Conservation (phyloP, 768 basidiomycete species). For the Rhodotorula sphaerocarpa region DNA sequence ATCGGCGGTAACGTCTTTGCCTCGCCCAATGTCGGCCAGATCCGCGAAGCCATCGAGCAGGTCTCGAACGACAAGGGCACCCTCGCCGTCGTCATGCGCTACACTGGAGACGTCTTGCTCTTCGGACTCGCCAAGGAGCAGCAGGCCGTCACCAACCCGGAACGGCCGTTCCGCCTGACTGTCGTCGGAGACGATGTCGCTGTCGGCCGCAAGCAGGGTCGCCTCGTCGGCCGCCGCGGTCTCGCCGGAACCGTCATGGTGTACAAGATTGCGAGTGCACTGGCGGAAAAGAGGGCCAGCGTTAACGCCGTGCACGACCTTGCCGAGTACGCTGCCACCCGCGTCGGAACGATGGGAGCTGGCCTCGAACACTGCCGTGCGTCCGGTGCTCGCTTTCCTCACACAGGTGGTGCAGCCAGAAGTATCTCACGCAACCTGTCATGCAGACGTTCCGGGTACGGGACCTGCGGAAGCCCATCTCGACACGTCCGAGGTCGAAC, state of each 20-base stretch:
- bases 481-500: conserved; percentile 42
- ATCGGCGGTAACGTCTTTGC: conserved; percentile 86
- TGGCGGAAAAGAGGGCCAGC: conserved; percentile 41
- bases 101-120: conserved; percentile 43
- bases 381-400: too few species aligned
- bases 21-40: conserved; percentile 76
- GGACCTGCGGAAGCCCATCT: conserved; percentile 42
- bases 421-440: too few species aligned
- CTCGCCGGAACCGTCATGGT: conserved; percentile 46
- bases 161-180: conserved; percentile 39
- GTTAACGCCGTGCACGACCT: conserved; percentile 42
- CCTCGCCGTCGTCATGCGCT: conserved; percentile 19
- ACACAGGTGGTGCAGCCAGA: too few species aligned
- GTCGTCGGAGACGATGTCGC: conserved; percentile 47
- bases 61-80: conserved; percentile 1
- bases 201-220: conserved; percentile 43
- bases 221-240: conserved; percentile 45
- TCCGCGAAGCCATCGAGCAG: conserved; percentile 63
- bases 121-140: conserved; percentile 44
- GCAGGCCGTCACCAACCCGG: conserved; percentile 15
- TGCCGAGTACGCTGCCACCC: conserved; percentile 39
- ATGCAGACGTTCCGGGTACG: conserved; percentile 44
- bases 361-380: conserved; percentile 45
- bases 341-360: conserved; percentile 44
- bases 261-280: conserved; percentile 45